Base-by-base conservation (phyloP, 2,329 filamentous ascomycete species). In the Fusarium vanettenii region DNA sequence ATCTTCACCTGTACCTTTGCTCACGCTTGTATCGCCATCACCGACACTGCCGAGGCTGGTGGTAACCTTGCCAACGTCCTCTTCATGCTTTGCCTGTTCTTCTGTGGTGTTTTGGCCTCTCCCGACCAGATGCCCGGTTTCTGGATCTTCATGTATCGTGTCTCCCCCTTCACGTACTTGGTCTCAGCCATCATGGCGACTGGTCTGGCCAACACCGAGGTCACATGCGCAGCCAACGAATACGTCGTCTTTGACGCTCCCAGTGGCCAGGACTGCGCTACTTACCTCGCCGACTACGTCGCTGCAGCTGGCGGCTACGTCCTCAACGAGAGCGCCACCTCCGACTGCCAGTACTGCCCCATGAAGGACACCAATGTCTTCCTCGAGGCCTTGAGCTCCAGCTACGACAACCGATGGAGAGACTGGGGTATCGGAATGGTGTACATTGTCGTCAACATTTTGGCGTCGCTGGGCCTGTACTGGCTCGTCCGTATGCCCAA, bases 121-220 rank as follows among this genome's bases (percentile, higher is more conserved):
- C 91, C 91, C 0, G 77, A 81, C 0, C 81, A 84, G 1, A 87
- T 94, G 50, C 92, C 92, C 0, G 85, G 88, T 3, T 94, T 94
- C 86, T 94, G 93, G 93, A 90, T 91, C 75, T 93, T 91, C 84
- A 91, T 93, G 89, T 93, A 93, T 81, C 88, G 91, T 41, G 83
- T 92, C 48, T 92, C 90, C 0, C 92, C 93, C 0, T 91, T 83
- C 31, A 82, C 79, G 2, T 83, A 83, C 33, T 66, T 80, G 3
- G 71, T 78, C 5, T 79, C 76, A 1, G 68, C 79, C 3, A 74
- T 82, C 9, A 9, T 82, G 18, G 72, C 79, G 1, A 76, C 79
- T 0, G 79, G 78, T 5, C 64, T 82, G 3, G 80, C 79, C 5
- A 80, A 81, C 31, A 71, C 74, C 0, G 13, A 59, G 1, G 79